A percentile compares a stretch with the other conserved stretches of the same genome.
These are phyloP conservation scores for Dioscorea dumetorum DNA, from an alignment of 106 monocot species.

Conservation along the genomic window DNA sequence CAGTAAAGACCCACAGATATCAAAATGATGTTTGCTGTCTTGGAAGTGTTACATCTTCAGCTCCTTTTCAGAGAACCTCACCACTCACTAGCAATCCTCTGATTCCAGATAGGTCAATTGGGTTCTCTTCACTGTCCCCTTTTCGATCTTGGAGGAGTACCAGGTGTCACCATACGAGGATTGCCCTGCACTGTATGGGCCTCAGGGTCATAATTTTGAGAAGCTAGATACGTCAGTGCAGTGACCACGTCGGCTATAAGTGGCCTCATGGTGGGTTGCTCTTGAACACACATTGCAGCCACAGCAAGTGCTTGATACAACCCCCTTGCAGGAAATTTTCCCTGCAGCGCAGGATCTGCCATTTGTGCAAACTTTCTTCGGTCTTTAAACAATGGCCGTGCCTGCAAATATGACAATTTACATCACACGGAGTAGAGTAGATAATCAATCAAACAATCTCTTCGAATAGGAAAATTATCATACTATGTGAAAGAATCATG, in stretches of 20 bases:
- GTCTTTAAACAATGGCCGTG: conserved; percentile 31
- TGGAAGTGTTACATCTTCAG: background rate
- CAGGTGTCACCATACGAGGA: background rate
- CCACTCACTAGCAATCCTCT: background rate
- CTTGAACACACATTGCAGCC: conserved; percentile 38
- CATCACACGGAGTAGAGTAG: no score
- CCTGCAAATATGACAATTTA: conserved; percentile 5
- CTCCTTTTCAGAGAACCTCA: no score
- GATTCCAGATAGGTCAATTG: background rate
- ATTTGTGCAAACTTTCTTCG: conserved; percentile 23
- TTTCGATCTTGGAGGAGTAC: background rate
- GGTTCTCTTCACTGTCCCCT: background rate
- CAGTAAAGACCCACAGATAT: no score
- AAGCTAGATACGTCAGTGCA: conserved; percentile 33
- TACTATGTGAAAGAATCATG: no score
- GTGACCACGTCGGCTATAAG: conserved; percentile 30
- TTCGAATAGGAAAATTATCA: no score
- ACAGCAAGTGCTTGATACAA: conserved; percentile 32
- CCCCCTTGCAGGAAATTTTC: conserved; percentile 17
- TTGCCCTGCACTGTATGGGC: background rate
- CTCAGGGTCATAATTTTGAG: conserved; percentile 17
- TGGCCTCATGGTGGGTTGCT: conserved; percentile 25
- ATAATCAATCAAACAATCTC: no score
- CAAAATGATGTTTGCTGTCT: no score
- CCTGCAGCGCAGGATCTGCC: conserved; percentile 28